phyloP scores from a whole-genome alignment of 257 asterid genomes.

The Handroanthus guayacan region DNA sequence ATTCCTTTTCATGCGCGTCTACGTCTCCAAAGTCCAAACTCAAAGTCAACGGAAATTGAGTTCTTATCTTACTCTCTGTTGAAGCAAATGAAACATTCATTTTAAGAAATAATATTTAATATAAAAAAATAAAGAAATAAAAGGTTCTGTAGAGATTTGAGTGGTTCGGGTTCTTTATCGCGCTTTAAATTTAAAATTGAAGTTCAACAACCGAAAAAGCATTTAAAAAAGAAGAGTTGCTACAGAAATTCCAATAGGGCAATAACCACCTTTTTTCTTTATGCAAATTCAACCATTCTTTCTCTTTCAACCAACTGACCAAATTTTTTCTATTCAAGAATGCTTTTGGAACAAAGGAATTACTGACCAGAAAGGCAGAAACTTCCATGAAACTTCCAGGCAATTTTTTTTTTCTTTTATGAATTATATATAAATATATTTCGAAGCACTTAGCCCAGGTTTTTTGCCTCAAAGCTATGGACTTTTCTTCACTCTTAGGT shows the following conservation, averaged over 20 bases:
- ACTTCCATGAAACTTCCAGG: constrained; percentile 29
- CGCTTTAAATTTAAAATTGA: constrained; percentile 30
- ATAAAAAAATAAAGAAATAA: too few relatives aligned
- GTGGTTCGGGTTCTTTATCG: background rate
- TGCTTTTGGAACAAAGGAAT: constrained; percentile 33
- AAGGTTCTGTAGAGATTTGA: too few relatives aligned
- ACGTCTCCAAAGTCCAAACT: constrained; percentile 28
- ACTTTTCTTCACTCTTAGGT: constrained; percentile 38
- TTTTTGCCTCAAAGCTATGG: constrained; percentile 55
- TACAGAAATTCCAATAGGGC: constrained; percentile 30
- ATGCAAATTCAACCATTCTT: constrained; percentile 34
- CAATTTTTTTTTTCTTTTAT: background rate
- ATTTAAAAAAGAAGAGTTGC: constrained; percentile 11
- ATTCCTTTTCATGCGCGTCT: constrained; percentile 13
- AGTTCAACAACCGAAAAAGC: constrained; percentile 30
- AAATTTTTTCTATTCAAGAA: constrained; percentile 26
- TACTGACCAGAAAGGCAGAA: constrained; percentile 29
- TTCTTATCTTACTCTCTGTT: too few relatives aligned
- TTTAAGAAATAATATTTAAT: too few relatives aligned
- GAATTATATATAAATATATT: constrained; percentile 15
- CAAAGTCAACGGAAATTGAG: constrained; percentile 35
- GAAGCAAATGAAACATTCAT: too few relatives aligned
- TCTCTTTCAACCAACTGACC: constrained; percentile 10
- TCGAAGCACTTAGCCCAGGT: constrained; percentile 34
- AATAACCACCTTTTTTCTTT: constrained; percentile 34